phyloP scores from a whole-genome alignment of 805 yeast species.

The Priceomyces haplophilus region DNA sequence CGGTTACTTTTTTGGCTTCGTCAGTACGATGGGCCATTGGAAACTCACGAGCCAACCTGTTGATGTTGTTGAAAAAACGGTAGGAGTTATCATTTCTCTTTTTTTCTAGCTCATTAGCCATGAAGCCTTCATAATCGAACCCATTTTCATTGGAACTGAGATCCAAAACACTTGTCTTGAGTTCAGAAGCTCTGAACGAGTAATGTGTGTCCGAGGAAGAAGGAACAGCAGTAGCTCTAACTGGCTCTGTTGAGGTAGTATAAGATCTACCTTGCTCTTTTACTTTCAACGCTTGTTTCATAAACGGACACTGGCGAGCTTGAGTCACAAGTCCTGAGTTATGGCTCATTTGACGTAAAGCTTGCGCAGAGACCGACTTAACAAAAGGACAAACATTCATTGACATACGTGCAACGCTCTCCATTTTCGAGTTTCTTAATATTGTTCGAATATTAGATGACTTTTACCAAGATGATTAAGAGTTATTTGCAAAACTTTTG shows the following conservation, averaged over 20 bases:
- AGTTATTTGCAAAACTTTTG: not conserved
- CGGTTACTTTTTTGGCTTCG: conserved; percentile 84
- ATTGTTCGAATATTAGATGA: not conserved
- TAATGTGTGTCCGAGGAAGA: conserved; percentile 35
- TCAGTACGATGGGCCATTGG: conserved; percentile 84
- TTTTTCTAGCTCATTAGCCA: conserved; percentile 61
- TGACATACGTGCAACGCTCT: conserved; percentile 71
- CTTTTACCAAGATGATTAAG: not conserved
- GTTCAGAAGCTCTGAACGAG: conserved; percentile 25
- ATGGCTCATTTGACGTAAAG: conserved; percentile 55
- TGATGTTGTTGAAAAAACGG: conserved; percentile 94
- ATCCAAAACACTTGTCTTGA: conserved; percentile 20
- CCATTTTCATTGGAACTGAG: conserved; percentile 45
- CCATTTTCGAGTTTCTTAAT: conserved; percentile 48
- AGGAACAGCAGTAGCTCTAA: conserved; percentile 44
- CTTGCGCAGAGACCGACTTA: conserved; percentile 54
- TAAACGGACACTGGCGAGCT: conserved; percentile 85
- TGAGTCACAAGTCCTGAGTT: conserved; percentile 46
- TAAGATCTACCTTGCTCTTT: conserved; percentile 39
- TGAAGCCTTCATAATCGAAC: conserved; percentile 72
- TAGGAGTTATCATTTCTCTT: conserved; percentile 89
- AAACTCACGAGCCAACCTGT: conserved; percentile 89
- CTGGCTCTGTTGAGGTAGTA: conserved; percentile 46
- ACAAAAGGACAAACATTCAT: conserved; percentile 83
- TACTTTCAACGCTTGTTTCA: conserved; percentile 70